phyloP scores from a whole-genome alignment of 2,329 filamentous ascomycete species.

The Mycosphaerella arachidis region DNA sequence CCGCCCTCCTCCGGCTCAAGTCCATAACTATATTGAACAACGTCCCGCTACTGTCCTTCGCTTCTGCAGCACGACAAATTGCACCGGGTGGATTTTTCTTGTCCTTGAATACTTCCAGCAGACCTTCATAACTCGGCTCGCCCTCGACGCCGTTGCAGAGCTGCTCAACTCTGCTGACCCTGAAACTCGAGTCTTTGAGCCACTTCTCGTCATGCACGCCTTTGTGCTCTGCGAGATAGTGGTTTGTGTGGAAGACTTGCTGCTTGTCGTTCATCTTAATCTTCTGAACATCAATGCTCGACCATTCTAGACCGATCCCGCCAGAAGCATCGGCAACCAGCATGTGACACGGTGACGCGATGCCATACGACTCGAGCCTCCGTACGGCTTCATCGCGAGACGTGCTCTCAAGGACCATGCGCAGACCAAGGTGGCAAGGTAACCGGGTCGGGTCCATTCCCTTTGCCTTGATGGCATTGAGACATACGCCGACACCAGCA shows the following conservation, averaged over 20 bases:
- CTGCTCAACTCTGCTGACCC: conserved; percentile 37
- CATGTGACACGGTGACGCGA: conserved; percentile 53
- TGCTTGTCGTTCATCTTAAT: conserved; percentile 31
- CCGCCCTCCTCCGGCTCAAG: conserved; percentile 27
- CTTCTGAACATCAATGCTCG: conserved; percentile 31
- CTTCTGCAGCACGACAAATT: conserved; percentile 33
- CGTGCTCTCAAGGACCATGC: conserved; percentile 50
- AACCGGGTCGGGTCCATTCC: conserved; percentile 50
- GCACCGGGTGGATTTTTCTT: conserved; percentile 1
- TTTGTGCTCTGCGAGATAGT: conserved; percentile 38
- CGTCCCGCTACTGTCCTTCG: conserved; percentile 25
- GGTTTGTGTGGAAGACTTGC: conserved; percentile 44
- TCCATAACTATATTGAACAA: conserved; percentile 40
- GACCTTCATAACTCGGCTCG: conserved; percentile 6
- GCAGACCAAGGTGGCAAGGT: conserved; percentile 59
- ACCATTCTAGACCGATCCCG: conserved; percentile 50
- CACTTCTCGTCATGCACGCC: conserved; percentile 40
- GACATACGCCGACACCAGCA: conserved; percentile 53
- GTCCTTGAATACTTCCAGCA: conserved; percentile 37
- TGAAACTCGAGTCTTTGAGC: conserved; percentile 38
- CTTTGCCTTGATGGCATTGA: conserved; percentile 59
- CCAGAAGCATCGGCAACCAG: conserved; percentile 48
- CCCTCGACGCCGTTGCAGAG: conserved; percentile 20
- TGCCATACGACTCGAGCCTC: conserved; percentile 43
- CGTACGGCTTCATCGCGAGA: conserved; percentile 46